Conservation (phyloP, 2,329 filamentous ascomycete genomes). For the Aspergillus quadrilineatus region DNA sequence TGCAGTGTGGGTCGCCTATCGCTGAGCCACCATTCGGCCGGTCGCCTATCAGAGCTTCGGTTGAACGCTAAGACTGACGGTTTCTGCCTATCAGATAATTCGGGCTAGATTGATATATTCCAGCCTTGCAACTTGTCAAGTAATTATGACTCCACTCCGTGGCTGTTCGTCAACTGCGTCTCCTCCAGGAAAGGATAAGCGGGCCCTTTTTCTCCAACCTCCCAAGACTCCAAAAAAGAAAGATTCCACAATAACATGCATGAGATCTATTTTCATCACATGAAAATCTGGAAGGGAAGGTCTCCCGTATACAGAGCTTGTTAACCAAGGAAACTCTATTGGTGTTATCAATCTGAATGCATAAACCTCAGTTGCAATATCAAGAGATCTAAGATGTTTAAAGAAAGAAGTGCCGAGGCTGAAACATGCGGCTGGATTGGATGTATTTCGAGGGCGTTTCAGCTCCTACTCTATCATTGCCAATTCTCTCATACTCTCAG, state of each 20-base stretch:
- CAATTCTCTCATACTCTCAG: not conserved
- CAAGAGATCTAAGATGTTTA: too few relatives aligned
- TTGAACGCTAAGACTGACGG: not conserved
- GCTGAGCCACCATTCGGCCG: not conserved
- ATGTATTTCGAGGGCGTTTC: not conserved
- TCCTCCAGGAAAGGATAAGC: constrained; percentile 13
- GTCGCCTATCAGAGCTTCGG: not conserved
- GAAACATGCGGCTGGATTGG: not conserved
- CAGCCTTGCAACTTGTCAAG: not conserved
- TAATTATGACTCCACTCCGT: not conserved
- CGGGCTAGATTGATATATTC: not conserved
- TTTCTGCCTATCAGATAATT: not conserved
- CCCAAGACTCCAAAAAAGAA: not conserved
- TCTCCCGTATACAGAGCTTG: not conserved
- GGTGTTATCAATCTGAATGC: too few relatives aligned
- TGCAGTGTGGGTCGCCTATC: not conserved
- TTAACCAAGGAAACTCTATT: not conserved
- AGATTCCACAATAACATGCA: not conserved
- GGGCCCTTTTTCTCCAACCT: not conserved
- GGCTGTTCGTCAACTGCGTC: not conserved
- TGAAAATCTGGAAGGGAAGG: not conserved
- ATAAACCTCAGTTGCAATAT: too few relatives aligned
- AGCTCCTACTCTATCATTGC: not conserved
- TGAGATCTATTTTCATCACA: not conserved
- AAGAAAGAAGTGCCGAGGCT: not conserved